Base-by-base conservation (phyloP, 441 rosid genomes). In the Erysimum cheiri region DNA sequence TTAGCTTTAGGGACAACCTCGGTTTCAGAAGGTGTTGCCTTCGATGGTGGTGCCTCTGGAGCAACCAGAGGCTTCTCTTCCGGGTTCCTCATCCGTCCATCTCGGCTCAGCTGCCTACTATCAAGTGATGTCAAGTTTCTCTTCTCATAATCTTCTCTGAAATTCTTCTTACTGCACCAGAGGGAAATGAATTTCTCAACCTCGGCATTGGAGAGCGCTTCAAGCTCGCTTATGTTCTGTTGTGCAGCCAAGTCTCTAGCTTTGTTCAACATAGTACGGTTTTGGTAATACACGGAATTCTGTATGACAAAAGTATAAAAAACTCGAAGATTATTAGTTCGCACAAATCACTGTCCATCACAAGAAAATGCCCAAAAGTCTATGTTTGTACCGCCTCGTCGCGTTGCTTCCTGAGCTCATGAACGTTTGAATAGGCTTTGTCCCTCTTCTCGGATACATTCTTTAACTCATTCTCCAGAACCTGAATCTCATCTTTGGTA, bases 81-180 rank as follows among this genome's bases (percentile, higher is more conserved):
- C 7, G 92, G 92, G 82, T 86, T 89, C 81, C 97, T 91, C n/a
- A 90, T 91, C 41, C 98, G 85, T 58, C 96, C 99, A 83, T 96
- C 99, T 76, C 82, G 83, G 72, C 96, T 89, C 80, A 96, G 46
- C 82, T 85, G 91, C 57, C 99, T 84, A 43, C 43, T 48, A 73
- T 96, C 99, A 60, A 96, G 86, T 15, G 98, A 96, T 65, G 57
- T 14, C 77, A 87, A 71, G 52, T 89, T 74, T 77, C 98, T 84
- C 72, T 84, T 92, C 81, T 89, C 85, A 15, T 92, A 96, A 76
- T 92, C 98, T 66, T 77, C 80, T 56, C 77, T 77, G 67, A 77
- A 77, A 33, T 60, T 72, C 70, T 72, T 77, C 49, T 72, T 67
- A 26, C 75, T 80, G 71, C 75, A 77, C 97, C 97, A 92, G 63